Evolutionary conservation across 192 early-diverging fungal species (phyloP).

Genomic region (Entomortierella parvispora): DNA sequence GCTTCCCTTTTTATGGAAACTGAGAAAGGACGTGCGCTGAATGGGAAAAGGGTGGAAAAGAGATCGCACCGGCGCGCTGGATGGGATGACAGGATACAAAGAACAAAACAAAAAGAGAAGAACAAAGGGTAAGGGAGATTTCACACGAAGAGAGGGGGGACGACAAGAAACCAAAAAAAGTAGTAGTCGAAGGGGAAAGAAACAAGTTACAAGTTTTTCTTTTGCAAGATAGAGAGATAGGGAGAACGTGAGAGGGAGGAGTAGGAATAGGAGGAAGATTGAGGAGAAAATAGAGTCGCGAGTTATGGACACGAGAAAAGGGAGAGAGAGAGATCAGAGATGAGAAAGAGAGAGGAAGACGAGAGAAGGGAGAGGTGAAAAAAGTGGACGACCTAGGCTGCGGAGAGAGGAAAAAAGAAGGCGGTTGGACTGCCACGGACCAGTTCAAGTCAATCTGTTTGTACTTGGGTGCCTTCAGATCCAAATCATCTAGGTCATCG

Average conservation of each 20-base stretch:
- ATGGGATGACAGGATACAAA: background rate
- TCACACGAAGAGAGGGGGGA: too few species aligned
- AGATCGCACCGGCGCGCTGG: background rate
- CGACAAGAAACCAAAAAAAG: too few species aligned
- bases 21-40: too few species aligned
- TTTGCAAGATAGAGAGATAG: too few species aligned
- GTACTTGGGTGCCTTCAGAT: too few species aligned
- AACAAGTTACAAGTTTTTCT: too few species aligned
- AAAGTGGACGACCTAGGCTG: too few species aligned
- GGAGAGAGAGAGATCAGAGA: background rate
- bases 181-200: too few species aligned
- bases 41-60: background rate
- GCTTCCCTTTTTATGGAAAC: too few species aligned
- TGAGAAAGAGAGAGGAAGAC: background rate
- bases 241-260: conserved; percentile 4
- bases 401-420: background rate
- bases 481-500: too few species aligned
- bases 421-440: too few species aligned
- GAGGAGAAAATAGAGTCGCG: background rate
- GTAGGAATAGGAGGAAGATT: background rate
- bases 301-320: background rate
- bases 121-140: background rate
- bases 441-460: too few species aligned
- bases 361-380: background rate
- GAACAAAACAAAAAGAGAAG: background rate